Evolutionary conservation across 2,329 filamentous ascomycete genomes (phyloP), one percentile per base, ranked within the genome.

Genomic region (Neofusicoccum parvum): DNA sequence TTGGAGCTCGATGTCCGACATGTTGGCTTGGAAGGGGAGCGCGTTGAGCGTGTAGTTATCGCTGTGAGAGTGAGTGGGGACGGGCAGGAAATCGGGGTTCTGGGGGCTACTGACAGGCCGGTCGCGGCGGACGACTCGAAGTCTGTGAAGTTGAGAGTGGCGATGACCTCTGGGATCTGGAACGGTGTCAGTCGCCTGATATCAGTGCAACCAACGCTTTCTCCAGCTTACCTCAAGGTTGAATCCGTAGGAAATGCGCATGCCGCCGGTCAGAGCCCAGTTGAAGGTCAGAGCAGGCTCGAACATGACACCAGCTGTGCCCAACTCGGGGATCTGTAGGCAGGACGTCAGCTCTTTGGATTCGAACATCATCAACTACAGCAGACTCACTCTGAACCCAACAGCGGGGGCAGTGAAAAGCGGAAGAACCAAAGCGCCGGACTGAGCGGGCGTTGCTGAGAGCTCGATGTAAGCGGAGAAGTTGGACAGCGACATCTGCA

Each of bases 201-300:
- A 10, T 39, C 2, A 39, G 37, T 6, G 37, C 3, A 10, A 15
- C 11, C 4, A 32, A 17, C 12, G 11, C 2, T 14, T 23, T 56
- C 17, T 9, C 5, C 11, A 20, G 6, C 17, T 36, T 49, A 76
- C 75, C n/a, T 65, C 66, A n/a, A 79, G 65, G 46, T 79, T 74
- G 43, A 78, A 74, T 10, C 77, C 77, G 49, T 77, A 77, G 39
- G 66, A 73, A 27, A 78, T 67, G n/a, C 75, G 73, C 34, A 79
- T 67, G 3, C 69, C 69, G 14, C 71, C 71, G 12, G 65, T 66
- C 3, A 78, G 67, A 0, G 75, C 58, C 34, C 74, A 76, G 12
- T 72, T 70, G 4, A 72, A 69, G 7, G 64, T 66, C 34, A 79
- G 69, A 9, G 65, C 67, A 3, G 75, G 72, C 23, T 72, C 71